Percentiles rank a stretch among this genome's conserved stretches.
Conservation (phyloP, 495 filamentous ascomycete species). For the Hypoxylon perforatum region DNA sequence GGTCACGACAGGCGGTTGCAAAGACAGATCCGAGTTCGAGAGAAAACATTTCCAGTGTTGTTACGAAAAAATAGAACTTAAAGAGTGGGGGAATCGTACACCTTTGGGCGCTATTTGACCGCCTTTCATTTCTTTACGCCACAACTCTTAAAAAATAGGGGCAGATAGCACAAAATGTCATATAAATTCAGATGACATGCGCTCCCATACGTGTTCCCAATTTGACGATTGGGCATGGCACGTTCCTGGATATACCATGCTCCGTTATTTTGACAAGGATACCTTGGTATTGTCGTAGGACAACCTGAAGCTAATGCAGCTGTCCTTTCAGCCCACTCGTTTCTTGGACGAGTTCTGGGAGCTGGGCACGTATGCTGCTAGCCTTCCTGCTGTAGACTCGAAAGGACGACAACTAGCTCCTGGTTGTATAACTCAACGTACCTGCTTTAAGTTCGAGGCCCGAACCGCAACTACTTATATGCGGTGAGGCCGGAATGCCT, state of each 20-base stretch:
- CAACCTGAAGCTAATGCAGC: constrained; percentile 20
- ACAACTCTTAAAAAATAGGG: constrained; percentile 1
- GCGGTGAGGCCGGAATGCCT: no score
- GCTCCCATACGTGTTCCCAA: constrained; percentile 23
- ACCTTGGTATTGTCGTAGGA: constrained; percentile 11
- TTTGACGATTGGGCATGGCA: constrained; percentile 4
- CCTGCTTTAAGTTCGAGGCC: no score
- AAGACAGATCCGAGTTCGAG: constrained; percentile 22
- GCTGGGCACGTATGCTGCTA: constrained; percentile 7
- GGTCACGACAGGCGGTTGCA: constrained; percentile 6
- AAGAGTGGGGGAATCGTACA: not conserved
- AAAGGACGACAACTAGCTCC: no score
- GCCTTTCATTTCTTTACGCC: constrained; percentile 3
- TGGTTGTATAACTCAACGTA: no score
- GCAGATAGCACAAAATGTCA: not conserved
- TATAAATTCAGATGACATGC: constrained; percentile 23
- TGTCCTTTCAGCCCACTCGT: constrained; percentile 15
- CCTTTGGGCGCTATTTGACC: not conserved
- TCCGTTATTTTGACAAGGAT: not conserved
- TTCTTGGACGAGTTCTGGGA: not conserved
- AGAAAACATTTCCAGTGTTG: not conserved
- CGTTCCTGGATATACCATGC: constrained; percentile 28
- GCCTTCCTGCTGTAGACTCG: constrained; percentile 5
- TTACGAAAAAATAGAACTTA: not conserved
- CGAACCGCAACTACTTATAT: no score